These are phyloP conservation scores for Aspergillus pseudotamarii DNA, from an alignment of 2,329 filamentous ascomycete species.

Conservation along the genomic window DNA sequence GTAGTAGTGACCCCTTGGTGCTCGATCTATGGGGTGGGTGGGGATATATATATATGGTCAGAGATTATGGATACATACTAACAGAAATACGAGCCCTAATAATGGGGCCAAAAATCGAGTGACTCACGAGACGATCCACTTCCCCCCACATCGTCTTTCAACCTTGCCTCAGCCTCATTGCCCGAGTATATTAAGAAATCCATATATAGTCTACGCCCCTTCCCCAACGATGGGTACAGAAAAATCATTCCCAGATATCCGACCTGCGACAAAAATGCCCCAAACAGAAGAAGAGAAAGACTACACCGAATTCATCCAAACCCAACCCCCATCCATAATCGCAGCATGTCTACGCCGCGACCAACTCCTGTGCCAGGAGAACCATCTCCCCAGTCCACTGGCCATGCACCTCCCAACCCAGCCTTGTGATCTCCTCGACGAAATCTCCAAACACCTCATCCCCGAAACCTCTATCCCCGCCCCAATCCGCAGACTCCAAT, in stretches of 20 bases:
- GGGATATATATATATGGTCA: no score
- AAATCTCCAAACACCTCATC: constrained; percentile 18
- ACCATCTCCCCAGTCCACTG: constrained; percentile 23
- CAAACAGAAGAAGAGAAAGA: neutral
- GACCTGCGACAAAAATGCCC: neutral
- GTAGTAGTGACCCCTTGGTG: no score
- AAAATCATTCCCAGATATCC: neutral
- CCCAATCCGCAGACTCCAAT: constrained; percentile 15
- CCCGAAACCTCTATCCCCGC: constrained; percentile 15
- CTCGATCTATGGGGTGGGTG: no score
- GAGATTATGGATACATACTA: no score
- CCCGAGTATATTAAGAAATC: no score
- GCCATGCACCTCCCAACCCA: constrained; percentile 20
- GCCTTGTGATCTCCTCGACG: constrained; percentile 8
- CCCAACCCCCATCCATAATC: constrained; percentile 19
- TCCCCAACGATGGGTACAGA: no score
- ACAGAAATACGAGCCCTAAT: no score
- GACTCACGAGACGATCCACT: no score
- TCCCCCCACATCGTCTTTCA: no score
- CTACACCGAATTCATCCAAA: constrained; percentile 11
- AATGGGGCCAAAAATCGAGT: no score
- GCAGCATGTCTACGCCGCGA: constrained; percentile 23
- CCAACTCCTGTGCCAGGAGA: constrained; percentile 32
- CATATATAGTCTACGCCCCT: no score
- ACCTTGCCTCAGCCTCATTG: no score